Percentiles rank a stretch among this genome's conserved stretches.
phyloP scores from a whole-genome alignment of 345 rosid species.

The Salix exigua region DNA sequence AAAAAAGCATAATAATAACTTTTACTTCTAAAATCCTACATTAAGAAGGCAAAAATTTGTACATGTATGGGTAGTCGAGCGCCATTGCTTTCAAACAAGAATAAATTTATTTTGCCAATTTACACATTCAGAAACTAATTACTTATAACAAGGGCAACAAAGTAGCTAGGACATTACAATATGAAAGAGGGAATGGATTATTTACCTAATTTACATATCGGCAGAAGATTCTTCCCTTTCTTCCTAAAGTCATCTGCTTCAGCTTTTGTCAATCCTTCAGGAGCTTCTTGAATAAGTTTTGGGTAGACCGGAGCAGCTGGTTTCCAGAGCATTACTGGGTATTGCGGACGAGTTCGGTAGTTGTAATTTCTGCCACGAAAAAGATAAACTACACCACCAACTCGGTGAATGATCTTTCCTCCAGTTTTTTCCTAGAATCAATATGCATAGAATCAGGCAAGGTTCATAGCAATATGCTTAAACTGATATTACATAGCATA shows the following conservation, averaged over 20 bases:
- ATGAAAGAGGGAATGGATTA: slow-evolving; percentile 1
- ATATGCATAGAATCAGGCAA: neutral
- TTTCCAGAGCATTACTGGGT: slow-evolving; percentile 92
- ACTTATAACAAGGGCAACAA: neutral
- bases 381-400: slow-evolving; percentile 77
- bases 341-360: slow-evolving; percentile 67
- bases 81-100: neutral
- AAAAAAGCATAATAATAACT: neutral
- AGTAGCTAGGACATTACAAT: neutral
- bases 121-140: neutral
- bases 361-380: slow-evolving; percentile 91
- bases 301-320: slow-evolving; percentile 98
- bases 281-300: slow-evolving; percentile 85
- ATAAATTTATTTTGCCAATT: neutral
- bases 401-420: slow-evolving; percentile 72
- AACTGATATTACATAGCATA: neutral
- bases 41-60: neutral
- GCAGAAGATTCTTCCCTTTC: slow-evolving; percentile 70
- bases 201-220: slow-evolving; percentile 81
- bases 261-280: slow-evolving; percentile 69
- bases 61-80: neutral
- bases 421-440: slow-evolving; percentile 68
- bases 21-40: neutral
- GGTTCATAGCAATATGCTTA: neutral
- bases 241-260: slow-evolving; percentile 62